Base-by-base conservation (phyloP, 495 filamentous ascomycete species). In the Aspergillus bridgeri region DNA sequence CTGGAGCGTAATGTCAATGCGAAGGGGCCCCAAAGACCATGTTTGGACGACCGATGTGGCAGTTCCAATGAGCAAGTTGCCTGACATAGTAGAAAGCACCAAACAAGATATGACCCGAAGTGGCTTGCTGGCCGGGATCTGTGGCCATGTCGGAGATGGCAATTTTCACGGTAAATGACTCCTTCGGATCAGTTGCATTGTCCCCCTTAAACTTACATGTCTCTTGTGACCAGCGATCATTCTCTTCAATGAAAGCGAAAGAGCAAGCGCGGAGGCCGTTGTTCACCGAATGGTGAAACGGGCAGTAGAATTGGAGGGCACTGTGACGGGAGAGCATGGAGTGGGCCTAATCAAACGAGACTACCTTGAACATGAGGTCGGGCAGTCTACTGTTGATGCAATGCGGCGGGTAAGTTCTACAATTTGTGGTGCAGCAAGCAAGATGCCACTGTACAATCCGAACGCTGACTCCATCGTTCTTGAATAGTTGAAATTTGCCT, bases 41-140 rank as follows among this genome's bases (percentile, higher is more conserved):
- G 83, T 88, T 47, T 85, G 85, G 81, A 85, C 84, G 9, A 86
- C 85, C 3, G 85, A 88, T 67, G 85, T 86, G 7, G 85, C 85
- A 0, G 85, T 88, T 0, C 85, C 85, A 6, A 86, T 88, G 64
- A 83, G 79, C 60, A 72, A 71, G 55, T 59, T 88, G 53, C 75
- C 85, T n/a, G 75, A 81, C 45, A 86, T 87, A 50, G 85, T 88
- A 42, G 85, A 88, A 55, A 76, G 77, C 27, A 85, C 83, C 3
- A 85, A 87, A 59, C 67, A 76, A 24, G 80, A 85, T 53, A 79
- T 88, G 66, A 74, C 69, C 27, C 68, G 76, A 60, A 82, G 78
- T 53, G 81, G 80, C 1, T 60, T 88, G 19, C 64, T 83, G 51
- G 85, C 81, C 13, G 78, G 76, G 25, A 88, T 86, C 51, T 82